Evolutionary conservation across 352 stramenopile species (phyloP).

Genomic region (Globisporangium cystogenes): DNA sequence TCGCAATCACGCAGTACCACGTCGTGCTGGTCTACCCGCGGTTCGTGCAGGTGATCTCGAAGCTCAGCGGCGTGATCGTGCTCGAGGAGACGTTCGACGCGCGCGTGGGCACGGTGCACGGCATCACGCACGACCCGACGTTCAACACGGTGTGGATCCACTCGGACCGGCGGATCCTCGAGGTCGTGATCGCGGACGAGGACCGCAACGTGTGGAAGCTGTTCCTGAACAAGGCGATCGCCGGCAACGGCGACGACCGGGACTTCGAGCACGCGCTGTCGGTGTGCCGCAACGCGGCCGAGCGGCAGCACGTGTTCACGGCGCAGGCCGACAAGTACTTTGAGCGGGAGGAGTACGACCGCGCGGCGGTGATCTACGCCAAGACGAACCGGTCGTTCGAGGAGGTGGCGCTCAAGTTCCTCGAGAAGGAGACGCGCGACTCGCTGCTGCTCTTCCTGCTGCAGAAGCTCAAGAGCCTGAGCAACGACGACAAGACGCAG

Average conservation of each 20-base stretch:
- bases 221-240: slow-evolving; percentile 85
- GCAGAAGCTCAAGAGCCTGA: slow-evolving; percentile 84
- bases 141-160: slow-evolving; percentile 84
- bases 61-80: slow-evolving; percentile 83
- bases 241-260: slow-evolving; percentile 55
- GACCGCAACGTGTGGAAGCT: slow-evolving; percentile 92
- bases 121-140: slow-evolving; percentile 63
- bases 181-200: slow-evolving; percentile 80
- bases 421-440: slow-evolving; percentile 79
- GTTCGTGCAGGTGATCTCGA: slow-evolving; percentile 80
- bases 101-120: slow-evolving; percentile 64
- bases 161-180: slow-evolving; percentile 73
- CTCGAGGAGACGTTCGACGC: slow-evolving; percentile 81
- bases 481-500: slow-evolving; percentile 85
- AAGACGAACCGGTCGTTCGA: slow-evolving; percentile 89
- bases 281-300: slow-evolving; percentile 75
- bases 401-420: slow-evolving; percentile 89
- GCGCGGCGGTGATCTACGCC: slow-evolving; percentile 85
- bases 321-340: slow-evolving; percentile 90
- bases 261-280: slow-evolving; percentile 88
- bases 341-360: slow-evolving; percentile 77
- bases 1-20: slow-evolving; percentile 91
- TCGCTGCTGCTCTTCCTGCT: slow-evolving; percentile 87
- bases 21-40: slow-evolving; percentile 86
- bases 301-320: slow-evolving; percentile 84